A percentile compares a stretch with the other conserved stretches of the same genome.
Evolutionary conservation across 2,329 filamentous ascomycete genomes (phyloP).

Genomic region (Proliferodiscus dingleyae): DNA sequence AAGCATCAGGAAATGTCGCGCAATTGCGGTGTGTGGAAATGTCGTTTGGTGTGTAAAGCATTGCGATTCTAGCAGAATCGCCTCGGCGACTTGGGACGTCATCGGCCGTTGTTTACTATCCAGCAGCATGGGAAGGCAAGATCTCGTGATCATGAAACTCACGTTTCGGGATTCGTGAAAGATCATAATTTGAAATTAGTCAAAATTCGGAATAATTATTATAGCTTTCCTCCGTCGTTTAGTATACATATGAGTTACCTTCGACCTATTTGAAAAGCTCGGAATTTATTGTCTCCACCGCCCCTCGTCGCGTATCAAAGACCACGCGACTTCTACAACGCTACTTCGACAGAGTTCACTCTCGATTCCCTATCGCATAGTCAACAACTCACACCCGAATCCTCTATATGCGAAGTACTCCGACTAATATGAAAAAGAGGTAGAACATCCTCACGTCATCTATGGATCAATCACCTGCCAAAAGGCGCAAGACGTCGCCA

Average conservation of each 20-base stretch:
- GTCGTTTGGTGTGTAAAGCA: too few species aligned
- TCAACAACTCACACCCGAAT: too few species aligned
- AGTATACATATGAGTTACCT: too few species aligned
- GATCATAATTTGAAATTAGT: too few species aligned
- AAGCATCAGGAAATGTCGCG: neutral
- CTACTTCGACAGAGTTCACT: neutral
- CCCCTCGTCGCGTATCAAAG: constrained; percentile 1
- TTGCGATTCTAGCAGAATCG: constrained; percentile 3
- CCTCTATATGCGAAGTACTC: too few species aligned
- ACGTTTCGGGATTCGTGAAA: neutral
- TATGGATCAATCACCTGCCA: constrained; percentile 56
- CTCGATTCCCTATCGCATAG: too few species aligned
- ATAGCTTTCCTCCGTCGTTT: too few species aligned
- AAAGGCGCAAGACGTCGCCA: constrained; percentile 60
- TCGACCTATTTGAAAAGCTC: too few species aligned
- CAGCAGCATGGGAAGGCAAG: constrained; percentile 3
- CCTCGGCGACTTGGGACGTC: constrained; percentile 18
- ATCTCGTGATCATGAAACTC: constrained; percentile 14
- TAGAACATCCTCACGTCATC: constrained; percentile 2
- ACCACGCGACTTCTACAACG: neutral
- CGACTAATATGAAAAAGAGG: constrained; percentile 10
- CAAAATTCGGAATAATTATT: too few species aligned
- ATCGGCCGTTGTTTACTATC: constrained; percentile 22
- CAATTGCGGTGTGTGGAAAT: neutral
- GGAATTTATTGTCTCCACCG: too few species aligned